These are phyloP conservation scores for Suillus fuscotomentosus DNA, from an alignment of 768 basidiomycete species.

Conservation along the genomic window DNA sequence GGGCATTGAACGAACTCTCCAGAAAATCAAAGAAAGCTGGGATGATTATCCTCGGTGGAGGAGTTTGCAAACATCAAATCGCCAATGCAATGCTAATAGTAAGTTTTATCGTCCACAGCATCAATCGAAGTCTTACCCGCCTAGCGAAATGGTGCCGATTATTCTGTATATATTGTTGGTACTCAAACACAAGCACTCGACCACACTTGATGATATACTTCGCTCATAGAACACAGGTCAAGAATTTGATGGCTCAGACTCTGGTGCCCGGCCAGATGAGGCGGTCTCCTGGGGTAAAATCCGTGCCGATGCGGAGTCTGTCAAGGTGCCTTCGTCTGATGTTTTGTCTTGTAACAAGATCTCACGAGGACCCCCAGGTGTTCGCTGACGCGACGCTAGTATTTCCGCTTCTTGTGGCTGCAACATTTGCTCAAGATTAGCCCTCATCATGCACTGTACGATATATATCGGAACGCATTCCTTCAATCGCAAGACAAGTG, in stretches of 20 bases:
- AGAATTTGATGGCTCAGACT: constrained; percentile 98
- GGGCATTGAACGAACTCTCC: constrained; percentile 84
- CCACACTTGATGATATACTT: neutral
- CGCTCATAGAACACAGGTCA: constrained; percentile 86
- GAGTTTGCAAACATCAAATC: constrained; percentile 99
- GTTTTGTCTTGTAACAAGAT: neutral
- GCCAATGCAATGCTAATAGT: constrained; percentile 99
- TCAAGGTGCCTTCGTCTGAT: constrained; percentile 54
- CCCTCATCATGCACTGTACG: neutral
- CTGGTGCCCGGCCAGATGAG: constrained; percentile 95
- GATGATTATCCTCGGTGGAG: constrained; percentile 97
- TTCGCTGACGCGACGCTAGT: constrained; percentile 97
- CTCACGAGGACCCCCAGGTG: constrained; percentile 41
- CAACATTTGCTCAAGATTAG: constrained; percentile 73
- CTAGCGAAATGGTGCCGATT: constrained; percentile 97
- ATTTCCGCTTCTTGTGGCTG: constrained; percentile 93
- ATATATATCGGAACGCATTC: neutral
- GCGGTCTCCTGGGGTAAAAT: constrained; percentile 99
- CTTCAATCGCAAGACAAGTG: neutral
- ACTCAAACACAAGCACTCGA: neutral
- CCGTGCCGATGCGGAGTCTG: constrained; percentile 75
- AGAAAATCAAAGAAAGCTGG: constrained; percentile 90
- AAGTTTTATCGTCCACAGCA: constrained; percentile 22
- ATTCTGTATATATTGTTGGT: constrained; percentile 89
- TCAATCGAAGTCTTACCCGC: constrained; percentile 6